Base-by-base conservation (phyloP, 2,329 filamentous ascomycete species). In the Diaporthe sp. region DNA sequence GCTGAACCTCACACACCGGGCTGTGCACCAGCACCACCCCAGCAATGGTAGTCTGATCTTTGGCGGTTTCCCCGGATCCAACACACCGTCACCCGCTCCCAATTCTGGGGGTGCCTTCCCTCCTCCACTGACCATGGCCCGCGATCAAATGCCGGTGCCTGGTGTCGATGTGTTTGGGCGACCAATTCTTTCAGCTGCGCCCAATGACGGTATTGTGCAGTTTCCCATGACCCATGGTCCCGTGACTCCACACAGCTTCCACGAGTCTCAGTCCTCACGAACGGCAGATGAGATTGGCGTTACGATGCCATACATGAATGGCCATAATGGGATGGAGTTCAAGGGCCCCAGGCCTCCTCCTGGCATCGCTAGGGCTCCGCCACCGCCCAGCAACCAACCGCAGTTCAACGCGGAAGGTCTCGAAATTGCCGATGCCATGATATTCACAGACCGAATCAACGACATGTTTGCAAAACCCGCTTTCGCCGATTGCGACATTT, bases 211-310 rank as follows among this genome's bases (percentile, higher is more conserved):
- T 77, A 79, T 7, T 79, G 82, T 74, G 80, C 32, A 59, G 39
- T 47, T 74, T 35, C 44, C 72, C 50, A 82, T 81, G 76, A 84
- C 82, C 76, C 88, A 89, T 78, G 88, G 87, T 4, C 88, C 90
- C 2, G 86, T 88, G 1, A 91, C 89, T 2, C 88, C 90, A 5
- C 90, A 90, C 76, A 92, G 90, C 80, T 91, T 90, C 78, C 90
- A 91, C 72, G 90, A 87, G 47, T 92, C 91, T 3, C 90, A 91
- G 75, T 86, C 89, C 47, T 91, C 90, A 2, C 85, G 82, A 7
- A 85, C 86, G 56, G 82, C 83, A 0, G 81, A 82, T 32, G 83
- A 85, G 56, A 68, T 56, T 19, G 59, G 50, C 25, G 47, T 42
- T 17, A 63, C 47, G 12, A 47, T 66, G 42, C 70, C 65, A 8